Evolutionary conservation across 2,329 filamentous ascomycete genomes (phyloP).

Genomic region (Fusarium devonianum): DNA sequence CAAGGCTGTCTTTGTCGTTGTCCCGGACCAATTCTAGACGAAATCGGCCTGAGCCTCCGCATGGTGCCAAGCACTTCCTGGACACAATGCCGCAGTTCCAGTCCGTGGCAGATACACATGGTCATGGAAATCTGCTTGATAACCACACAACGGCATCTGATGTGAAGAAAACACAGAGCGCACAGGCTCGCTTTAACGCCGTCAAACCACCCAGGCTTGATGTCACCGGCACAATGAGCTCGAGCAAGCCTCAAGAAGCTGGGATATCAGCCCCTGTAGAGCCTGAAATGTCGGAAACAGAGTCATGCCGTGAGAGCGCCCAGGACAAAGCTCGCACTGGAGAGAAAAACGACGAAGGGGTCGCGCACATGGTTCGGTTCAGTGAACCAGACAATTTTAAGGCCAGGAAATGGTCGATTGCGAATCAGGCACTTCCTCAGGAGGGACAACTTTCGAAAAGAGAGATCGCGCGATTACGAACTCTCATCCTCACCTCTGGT

Average conservation of each 20-base stretch:
- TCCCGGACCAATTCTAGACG: slow-evolving; percentile 47
- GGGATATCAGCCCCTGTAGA: slow-evolving; percentile 35
- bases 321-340: slow-evolving; percentile 43
- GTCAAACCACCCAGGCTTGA: slow-evolving; percentile 60
- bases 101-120: slow-evolving; percentile 43
- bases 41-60: slow-evolving; percentile 42
- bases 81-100: slow-evolving; percentile 61
- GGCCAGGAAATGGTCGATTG: slow-evolving; percentile 60
- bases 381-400: slow-evolving; percentile 37
- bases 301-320: slow-evolving; percentile 45
- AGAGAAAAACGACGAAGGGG: slow-evolving; percentile 49
- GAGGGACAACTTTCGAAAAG: slow-evolving; percentile 61
- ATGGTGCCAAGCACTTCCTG: slow-evolving; percentile 55
- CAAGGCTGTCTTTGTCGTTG: slow-evolving; percentile 46
- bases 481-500: slow-evolving; percentile 82
- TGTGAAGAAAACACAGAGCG: slow-evolving; percentile 40
- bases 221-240: slow-evolving; percentile 52
- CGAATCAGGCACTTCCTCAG: slow-evolving; percentile 51
- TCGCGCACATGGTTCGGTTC: slow-evolving; percentile 40
- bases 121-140: slow-evolving; percentile 19
- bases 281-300: slow-evolving; percentile 50
- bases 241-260: slow-evolving; percentile 44
- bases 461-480: slow-evolving; percentile 82
- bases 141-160: slow-evolving; percentile 27
- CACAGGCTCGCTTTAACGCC: slow-evolving; percentile 54